Evolutionary conservation across 352 stramenopile species (phyloP).

Genomic region (Phytopythium kandeliae): DNA sequence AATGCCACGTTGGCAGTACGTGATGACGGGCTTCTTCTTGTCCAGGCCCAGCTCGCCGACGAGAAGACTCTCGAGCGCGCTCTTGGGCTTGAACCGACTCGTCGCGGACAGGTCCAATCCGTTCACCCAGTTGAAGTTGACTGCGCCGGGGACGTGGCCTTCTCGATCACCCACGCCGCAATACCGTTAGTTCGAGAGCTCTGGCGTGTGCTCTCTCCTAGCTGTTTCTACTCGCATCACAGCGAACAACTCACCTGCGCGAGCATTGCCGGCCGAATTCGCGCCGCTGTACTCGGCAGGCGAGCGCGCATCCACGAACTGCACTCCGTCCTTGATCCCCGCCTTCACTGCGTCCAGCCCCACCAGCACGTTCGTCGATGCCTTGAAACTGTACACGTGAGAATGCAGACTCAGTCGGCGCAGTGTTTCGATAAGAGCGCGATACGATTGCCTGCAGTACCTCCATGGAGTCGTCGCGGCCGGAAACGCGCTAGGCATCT

Average conservation of each 20-base stretch:
- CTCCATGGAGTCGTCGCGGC: conserved; percentile 2
- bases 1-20: conserved; percentile 72
- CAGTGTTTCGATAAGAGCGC: not conserved
- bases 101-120: conserved; percentile 37
- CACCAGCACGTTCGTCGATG: conserved; percentile 16
- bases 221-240: too few species aligned
- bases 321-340: conserved; percentile 21
- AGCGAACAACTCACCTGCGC: conserved; percentile 4
- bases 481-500: not conserved
- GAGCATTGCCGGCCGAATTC: conserved; percentile 23
- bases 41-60: conserved; percentile 26
- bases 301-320: conserved; percentile 32
- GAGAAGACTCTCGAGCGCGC: conserved; percentile 47
- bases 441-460: not conserved
- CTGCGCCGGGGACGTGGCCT: conserved; percentile 61
- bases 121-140: conserved; percentile 74
- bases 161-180: not conserved
- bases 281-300: conserved; percentile 22
- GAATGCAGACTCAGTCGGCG: not conserved
- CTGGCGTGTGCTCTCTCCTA: too few species aligned
- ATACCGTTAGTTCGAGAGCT: too few species aligned
- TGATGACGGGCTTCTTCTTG: conserved; percentile 51
- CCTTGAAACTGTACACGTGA: not conserved
- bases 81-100: conserved; percentile 54
- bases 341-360: conserved; percentile 21